Evolutionary conservation across 495 filamentous ascomycete genomes (phyloP), one percentile per base, ranked within the genome.

Genomic region (Neurospora intermedia): DNA sequence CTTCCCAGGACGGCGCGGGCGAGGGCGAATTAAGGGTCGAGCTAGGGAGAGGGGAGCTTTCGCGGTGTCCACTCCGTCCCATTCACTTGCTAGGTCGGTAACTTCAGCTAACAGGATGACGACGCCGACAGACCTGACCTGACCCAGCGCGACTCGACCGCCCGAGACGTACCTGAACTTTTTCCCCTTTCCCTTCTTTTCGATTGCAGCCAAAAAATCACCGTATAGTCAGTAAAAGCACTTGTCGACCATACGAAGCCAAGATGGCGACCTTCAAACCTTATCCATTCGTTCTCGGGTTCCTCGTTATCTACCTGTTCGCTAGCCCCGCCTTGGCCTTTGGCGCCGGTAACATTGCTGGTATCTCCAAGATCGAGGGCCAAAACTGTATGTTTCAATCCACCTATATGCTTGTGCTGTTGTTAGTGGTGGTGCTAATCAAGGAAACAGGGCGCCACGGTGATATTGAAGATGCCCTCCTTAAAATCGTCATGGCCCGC

Each of bases 391-490:
- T 70, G 82, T 66, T 59, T 35, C 16, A 2, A 31, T 16, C 27
- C 23, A 35, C 13, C 13, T 27, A 35, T 38, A 18, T 35, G 2
- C 23, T 9, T 27, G 23, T 18, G 35, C 15, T 2, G 54, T 18
- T 5, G 7, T 1, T 2, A 31, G 54, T 62, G 31, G 23, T 35
- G 54, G 15, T 66, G 54, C 54, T 66, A 66, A 66, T 8, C 54
- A 66, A 9, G 11, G 27, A 66, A 66, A 66, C 71, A 88, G 85
- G 93, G 92, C 93, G 94, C 69, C 94, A 97, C 89, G 94, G 94
- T 73, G 95, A 98, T 81, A 96, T 97, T 78, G 94, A 97, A 87
- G 94, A 97, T 85, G 88, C 91, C 41, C 87, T 97, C 23, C 88
- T 97, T 72, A 88, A 84, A 69, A 82, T 97, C 39, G 78, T 90